Base-by-base conservation (phyloP, 2,329 filamentous ascomycete species). In the Pyrenochaeta sp. region DNA sequence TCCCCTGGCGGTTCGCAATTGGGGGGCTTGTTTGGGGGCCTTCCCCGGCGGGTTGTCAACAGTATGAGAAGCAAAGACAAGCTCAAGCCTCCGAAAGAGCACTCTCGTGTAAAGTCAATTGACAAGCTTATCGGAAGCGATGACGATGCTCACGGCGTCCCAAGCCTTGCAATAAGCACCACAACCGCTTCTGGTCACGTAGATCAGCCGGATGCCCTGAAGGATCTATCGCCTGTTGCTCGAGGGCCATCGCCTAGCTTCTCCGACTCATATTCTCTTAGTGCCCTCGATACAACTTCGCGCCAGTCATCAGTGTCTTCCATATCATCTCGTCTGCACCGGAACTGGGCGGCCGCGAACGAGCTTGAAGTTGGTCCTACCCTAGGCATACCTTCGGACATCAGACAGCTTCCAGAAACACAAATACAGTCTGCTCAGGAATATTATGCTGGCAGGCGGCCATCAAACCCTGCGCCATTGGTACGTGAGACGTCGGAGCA, bases 81-180 rank as follows among this genome's bases (percentile, higher is more conserved):
- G 19, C 61, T 74, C 2, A 68, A 69, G 66, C 67, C 86, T 40
- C 82, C 85, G 36, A 76, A 78, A 24, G 80, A 82, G 2, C 74
- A 79, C 36, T 67, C 58, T 12, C 83, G 89, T 36, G 85, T 86
- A 5, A 84, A 83, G 32, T 91, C 90, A 0, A 86, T 87, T 6
- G 90, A 92, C 58, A 82, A 87, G 42, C 84, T 63, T 64, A 85
- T 79, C 2, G 88, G 90, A 51, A 80, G 81, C 24, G 86, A 81
- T 51, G 79, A 82, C 9, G 88, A 91, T 70, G 88, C 89, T 64
- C 88, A 90, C 58, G 85, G 85, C 2, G 84, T 84, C 40, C 82
- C 91, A 1, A 87, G 86, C 62, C 82, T 92, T 2, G 86, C 85
- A 3, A 68, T 92, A 27, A 90, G 84, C 72, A 86, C 83, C 3